Evolutionary conservation across 2,329 filamentous ascomycete genomes (phyloP), one percentile per base, ranked within the genome.

Genomic region (Ophiostoma piceae): DNA sequence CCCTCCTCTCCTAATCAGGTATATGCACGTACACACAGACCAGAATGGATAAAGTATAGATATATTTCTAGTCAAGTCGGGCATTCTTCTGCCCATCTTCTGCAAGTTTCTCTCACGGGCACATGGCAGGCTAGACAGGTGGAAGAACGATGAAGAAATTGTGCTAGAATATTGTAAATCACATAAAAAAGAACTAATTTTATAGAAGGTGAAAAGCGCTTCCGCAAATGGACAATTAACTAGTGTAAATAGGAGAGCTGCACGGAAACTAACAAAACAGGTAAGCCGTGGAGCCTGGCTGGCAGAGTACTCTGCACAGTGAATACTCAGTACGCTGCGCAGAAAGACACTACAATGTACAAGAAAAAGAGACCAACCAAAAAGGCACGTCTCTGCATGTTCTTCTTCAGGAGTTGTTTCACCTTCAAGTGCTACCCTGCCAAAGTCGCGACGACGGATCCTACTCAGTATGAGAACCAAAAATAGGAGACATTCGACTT

Each of bases 391-490:
- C 57, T 62, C 57, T 57, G 32, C 32, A 64, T 64, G 60, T 37
- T 19, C 37, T 19, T 22, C 37, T 9, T 37, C 60, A 35, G 29
- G 60, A 19, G 29, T n/a, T 64, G 60, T 64, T 64, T 64, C 60
- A 64, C 60, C 29, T 64, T 64, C 16, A 37, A 64, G 26, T 64
- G 32, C 57, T 35, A 64, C 60, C 60, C 60, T 64, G 60, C 29
- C 16, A 64, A 12, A 16, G 57, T 62, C 57, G 26, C 57, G 57
- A 62, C 57, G 26, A 62, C 57, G 26, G 26, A 62, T 32, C 57
- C 57, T 32, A 62, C 57, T n/a, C 14, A 3, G 19, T 19, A n/a
- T 6, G 43, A 43, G 14, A 43, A 8, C 7, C 12, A 32, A 62
- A 26, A 57, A 32, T 26, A 60, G 54, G 54, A 29, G 26, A 60